Evolutionary conservation across 345 rosid species (phyloP).

Genomic region (Dipteronia dyeriana): DNA sequence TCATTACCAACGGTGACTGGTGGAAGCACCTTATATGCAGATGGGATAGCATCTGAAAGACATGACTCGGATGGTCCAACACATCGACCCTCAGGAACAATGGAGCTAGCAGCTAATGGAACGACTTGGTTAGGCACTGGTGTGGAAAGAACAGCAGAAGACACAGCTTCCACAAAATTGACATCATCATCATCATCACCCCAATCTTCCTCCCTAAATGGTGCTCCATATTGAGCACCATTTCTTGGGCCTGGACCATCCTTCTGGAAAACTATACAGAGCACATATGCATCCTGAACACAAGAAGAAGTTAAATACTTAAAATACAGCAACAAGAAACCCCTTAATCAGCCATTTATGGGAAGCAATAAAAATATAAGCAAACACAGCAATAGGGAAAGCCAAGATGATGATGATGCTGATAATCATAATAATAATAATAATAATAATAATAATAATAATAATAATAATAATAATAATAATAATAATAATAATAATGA

Average conservation of each 20-base stretch:
- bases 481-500: no score
- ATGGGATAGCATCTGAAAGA: constrained; percentile 26
- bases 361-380: neutral
- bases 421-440: no score
- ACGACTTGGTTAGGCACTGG: constrained; percentile 17
- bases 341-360: neutral
- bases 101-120: constrained; percentile 18
- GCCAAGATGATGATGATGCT: no score
- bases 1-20: neutral
- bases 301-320: constrained; percentile 21
- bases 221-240: constrained; percentile 82
- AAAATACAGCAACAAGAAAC: neutral
- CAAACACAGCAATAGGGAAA: neutral
- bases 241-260: constrained; percentile 73
- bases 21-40: constrained; percentile 21
- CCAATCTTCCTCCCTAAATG: constrained; percentile 79
- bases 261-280: constrained; percentile 60
- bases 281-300: constrained; percentile 54
- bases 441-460: no score
- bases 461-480: no score
- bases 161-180: constrained; percentile 11
- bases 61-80: constrained; percentile 29
- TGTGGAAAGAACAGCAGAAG: constrained; percentile 9
- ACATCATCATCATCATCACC: constrained; percentile 40
- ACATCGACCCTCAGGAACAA: constrained; percentile 15